Percentiles rank a stretch among this genome's conserved stretches.
These are phyloP conservation scores for Peronospora farinosa DNA, from an alignment of 352 stramenopile species.

Conservation along the genomic window DNA sequence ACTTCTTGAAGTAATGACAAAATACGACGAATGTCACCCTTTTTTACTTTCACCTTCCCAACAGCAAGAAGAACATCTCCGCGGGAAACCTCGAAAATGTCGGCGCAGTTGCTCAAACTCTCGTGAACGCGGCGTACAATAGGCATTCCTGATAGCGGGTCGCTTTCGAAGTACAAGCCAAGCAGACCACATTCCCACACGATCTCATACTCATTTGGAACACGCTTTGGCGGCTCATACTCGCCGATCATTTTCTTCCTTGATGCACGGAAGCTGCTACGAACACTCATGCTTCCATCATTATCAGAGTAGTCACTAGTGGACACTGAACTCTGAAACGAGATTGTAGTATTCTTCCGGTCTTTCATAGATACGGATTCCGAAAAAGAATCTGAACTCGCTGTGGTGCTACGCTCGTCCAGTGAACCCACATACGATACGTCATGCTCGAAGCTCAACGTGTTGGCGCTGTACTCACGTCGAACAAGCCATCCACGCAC, in stretches of 20 bases:
- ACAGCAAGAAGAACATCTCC: slow-evolving; percentile 76
- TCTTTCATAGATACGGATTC: slow-evolving; percentile 46
- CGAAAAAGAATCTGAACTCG: slow-evolving; percentile 43
- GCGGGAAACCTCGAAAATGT: slow-evolving; percentile 79
- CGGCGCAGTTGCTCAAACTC: slow-evolving; percentile 79
- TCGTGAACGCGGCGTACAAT: slow-evolving; percentile 84
- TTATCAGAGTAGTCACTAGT: slow-evolving; percentile 59
- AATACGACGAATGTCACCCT: slow-evolving; percentile 76
- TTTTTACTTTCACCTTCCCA: slow-evolving; percentile 68
- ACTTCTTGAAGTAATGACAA: slow-evolving; percentile 74
- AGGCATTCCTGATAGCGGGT: slow-evolving; percentile 71
- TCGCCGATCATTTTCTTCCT: slow-evolving; percentile 51
- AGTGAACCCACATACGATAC: slow-evolving; percentile 71
- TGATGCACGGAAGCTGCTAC: slow-evolving; percentile 45
- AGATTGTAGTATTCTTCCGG: slow-evolving; percentile 46
- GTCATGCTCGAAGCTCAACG: slow-evolving; percentile 69
- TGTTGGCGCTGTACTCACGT: slow-evolving; percentile 71
- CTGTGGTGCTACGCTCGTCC: slow-evolving; percentile 40
- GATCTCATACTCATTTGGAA: slow-evolving; percentile 81
- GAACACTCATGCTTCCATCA: slow-evolving; percentile 36
- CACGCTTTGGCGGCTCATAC: slow-evolving; percentile 59
- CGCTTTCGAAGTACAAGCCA: slow-evolving; percentile 81
- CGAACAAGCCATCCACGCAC: slow-evolving; percentile 77
- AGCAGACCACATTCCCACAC: slow-evolving; percentile 83
- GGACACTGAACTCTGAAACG: slow-evolving; percentile 44